Evolutionary conservation across 345 rosid species (phyloP).

Genomic region (Eucalyptus caleyi): DNA sequence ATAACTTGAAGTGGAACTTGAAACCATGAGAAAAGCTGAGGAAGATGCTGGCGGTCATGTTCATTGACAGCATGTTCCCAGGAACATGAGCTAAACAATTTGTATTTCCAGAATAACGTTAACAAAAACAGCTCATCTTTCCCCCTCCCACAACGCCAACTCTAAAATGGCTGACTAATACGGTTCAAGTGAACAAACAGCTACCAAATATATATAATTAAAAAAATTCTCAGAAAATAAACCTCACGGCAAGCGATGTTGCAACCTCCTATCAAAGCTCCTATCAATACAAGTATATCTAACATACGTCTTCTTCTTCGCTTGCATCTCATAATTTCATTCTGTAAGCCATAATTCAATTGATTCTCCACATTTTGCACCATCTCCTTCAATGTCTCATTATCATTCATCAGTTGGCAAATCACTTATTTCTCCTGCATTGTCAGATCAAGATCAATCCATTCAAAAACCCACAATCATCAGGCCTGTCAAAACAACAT

Average conservation of each 20-base stretch:
- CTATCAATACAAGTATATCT: not conserved
- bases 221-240: not conserved
- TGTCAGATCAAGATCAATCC: not conserved
- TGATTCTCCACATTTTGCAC: not conserved
- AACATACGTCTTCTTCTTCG: not conserved
- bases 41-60: slow-evolving; percentile 64
- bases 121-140: not conserved
- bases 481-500: not conserved
- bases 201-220: not conserved
- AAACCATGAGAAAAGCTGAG: slow-evolving; percentile 64
- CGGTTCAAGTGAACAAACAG: not conserved
- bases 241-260: not conserved
- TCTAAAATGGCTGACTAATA: not conserved
- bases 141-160: not conserved
- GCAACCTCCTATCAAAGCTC: not conserved
- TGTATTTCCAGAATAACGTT: too few relatives aligned
- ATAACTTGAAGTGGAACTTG: slow-evolving; percentile 91
- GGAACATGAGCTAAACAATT: too few relatives aligned
- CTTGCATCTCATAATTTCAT: not conserved
- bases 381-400: not conserved
- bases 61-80: slow-evolving; percentile 27
- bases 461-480: not conserved
- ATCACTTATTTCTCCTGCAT: not conserved
- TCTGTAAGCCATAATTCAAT: not conserved
- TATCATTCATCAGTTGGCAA: not conserved